A percentile compares a stretch with the other conserved stretches of the same genome.
Evolutionary conservation across 768 basidiomycete species (phyloP).

Genomic region (Coprinopsis marcescibilis): DNA sequence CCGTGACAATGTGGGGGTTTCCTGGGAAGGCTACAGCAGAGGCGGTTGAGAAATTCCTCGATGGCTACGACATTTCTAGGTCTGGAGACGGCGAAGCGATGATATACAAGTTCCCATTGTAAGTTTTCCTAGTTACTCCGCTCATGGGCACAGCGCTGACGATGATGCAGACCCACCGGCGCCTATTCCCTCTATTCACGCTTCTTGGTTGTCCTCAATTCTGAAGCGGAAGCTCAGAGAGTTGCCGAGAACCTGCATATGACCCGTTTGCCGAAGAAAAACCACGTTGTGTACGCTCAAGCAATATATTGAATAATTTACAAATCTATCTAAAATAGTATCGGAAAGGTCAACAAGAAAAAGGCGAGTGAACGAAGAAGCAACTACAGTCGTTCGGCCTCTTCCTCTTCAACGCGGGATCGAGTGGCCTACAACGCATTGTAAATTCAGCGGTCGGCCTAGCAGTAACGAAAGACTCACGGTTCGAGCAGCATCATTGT

Average conservation of each 20-base stretch:
- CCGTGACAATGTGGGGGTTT: slow-evolving; percentile 58
- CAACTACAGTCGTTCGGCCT: slow-evolving; percentile 63
- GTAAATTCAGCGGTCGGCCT: slow-evolving; percentile 1
- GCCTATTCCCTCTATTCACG: slow-evolving; percentile 44
- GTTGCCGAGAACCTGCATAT: slow-evolving; percentile 60
- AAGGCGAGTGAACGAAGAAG: slow-evolving; percentile 6
- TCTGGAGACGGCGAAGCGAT: slow-evolving; percentile 33
- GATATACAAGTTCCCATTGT: slow-evolving; percentile 47
- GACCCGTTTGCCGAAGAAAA: slow-evolving; percentile 32
- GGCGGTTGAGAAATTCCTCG: slow-evolving; percentile 35
- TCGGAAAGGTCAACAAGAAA: slow-evolving; percentile 18
- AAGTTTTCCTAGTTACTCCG: slow-evolving; percentile 20
- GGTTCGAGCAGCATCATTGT: slow-evolving; percentile 43
- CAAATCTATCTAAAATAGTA: slow-evolving; percentile 17
- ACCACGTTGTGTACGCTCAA: slow-evolving; percentile 19
- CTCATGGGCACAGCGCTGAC: background rate
- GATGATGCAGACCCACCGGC: slow-evolving; percentile 24
- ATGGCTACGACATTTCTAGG: slow-evolving; percentile 37
- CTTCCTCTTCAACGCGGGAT: slow-evolving; percentile 55
- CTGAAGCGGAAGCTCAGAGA: slow-evolving; percentile 62
- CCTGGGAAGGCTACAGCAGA: slow-evolving; percentile 39
- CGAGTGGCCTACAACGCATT: slow-evolving; percentile 43
- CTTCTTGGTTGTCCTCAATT: slow-evolving; percentile 49
- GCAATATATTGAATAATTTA: slow-evolving; percentile 32
- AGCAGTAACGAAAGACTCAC: slow-evolving; percentile 32